phyloP scores from a whole-genome alignment of 768 basidiomycete species.

The Nidularia sp. region DNA sequence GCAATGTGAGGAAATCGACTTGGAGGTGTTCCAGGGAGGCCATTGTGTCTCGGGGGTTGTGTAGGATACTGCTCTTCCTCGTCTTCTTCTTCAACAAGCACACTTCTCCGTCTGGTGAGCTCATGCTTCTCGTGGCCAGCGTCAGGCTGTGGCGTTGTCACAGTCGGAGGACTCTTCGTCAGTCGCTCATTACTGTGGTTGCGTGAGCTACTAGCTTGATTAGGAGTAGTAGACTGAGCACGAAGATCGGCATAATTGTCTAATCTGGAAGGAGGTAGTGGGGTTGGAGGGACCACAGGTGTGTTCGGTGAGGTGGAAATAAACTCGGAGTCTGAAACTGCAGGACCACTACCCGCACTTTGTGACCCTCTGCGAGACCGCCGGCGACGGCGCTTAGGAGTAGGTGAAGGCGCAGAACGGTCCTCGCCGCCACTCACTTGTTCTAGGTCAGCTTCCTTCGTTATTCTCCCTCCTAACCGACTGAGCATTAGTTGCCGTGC shows the following conservation, averaged over 20 bases:
- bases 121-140: slow-evolving; percentile 34
- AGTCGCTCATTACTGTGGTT: slow-evolving; percentile 24
- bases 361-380: slow-evolving; percentile 48
- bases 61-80: slow-evolving; percentile 23
- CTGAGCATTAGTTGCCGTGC: slow-evolving; percentile 67
- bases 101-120: slow-evolving; percentile 49
- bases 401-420: slow-evolving; percentile 35
- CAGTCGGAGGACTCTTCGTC: slow-evolving; percentile 13
- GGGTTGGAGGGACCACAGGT: slow-evolving; percentile 50
- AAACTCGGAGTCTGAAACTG: slow-evolving; percentile 50
- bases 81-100: slow-evolving; percentile 64
- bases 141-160: slow-evolving; percentile 9
- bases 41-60: slow-evolving; percentile 33
- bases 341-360: slow-evolving; percentile 37
- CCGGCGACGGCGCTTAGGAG: slow-evolving; percentile 53
- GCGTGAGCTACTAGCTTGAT: slow-evolving; percentile 27
- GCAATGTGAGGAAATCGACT: slow-evolving; percentile 27
- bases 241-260: slow-evolving; percentile 34
- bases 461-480: slow-evolving; percentile 53
- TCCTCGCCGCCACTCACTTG: slow-evolving; percentile 62
- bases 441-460: slow-evolving; percentile 61
- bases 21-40: slow-evolving; percentile 39
- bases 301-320: slow-evolving; percentile 54
- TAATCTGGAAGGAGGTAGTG: slow-evolving; percentile 36
- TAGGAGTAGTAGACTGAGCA: slow-evolving; percentile 39